phyloP scores from a whole-genome alignment of 2,329 filamentous ascomycete species.

The Talaromyces sp. region DNA sequence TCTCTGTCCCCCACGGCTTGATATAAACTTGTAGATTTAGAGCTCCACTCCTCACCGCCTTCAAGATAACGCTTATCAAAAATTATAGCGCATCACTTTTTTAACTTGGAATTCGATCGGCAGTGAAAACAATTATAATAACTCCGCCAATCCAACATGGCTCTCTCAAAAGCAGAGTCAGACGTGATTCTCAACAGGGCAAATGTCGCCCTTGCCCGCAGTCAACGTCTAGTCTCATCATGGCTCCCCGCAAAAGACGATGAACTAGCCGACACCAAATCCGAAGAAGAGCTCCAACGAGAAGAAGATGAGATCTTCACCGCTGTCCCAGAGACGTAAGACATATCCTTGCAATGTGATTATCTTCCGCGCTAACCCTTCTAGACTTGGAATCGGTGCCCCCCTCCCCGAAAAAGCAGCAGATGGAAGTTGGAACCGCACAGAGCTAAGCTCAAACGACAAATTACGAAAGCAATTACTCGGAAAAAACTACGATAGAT shows the following conservation, averaged over 20 bases:
- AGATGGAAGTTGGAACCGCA: slow-evolving; percentile 44
- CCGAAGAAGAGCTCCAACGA: slow-evolving; percentile 49
- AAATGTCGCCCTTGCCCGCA: slow-evolving; percentile 57
- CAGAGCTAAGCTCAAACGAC: slow-evolving; percentile 47
- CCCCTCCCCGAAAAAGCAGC: slow-evolving; percentile 46
- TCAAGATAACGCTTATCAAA: slow-evolving; percentile 17
- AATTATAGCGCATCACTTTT: slow-evolving; percentile 6
- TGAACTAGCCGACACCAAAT: slow-evolving; percentile 41
- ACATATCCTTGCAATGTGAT: too few relatives aligned
- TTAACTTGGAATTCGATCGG: neutral
- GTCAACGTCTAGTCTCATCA: slow-evolving; percentile 58
- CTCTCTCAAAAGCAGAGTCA: slow-evolving; percentile 45
- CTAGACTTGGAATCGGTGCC: slow-evolving; percentile 54
- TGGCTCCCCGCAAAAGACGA: slow-evolving; percentile 55
- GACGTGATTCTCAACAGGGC: slow-evolving; percentile 60
- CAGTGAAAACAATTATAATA: slow-evolving; percentile 8
- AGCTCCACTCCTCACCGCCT: slow-evolving; percentile 13
- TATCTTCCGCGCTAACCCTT: too few relatives aligned
- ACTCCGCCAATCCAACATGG: slow-evolving; percentile 28
- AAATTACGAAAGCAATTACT: slow-evolving; percentile 50
- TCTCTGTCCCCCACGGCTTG: too few relatives aligned
- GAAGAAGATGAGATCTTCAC: slow-evolving; percentile 60
- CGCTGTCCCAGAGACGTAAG: slow-evolving; percentile 57
- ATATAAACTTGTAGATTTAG: too few relatives aligned
- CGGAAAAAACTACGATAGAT: slow-evolving; percentile 44